Percentiles rank a stretch among this genome's conserved stretches.
These are phyloP conservation scores for Lotmaria passim DNA, from an alignment of 208 protist species.

Conservation along the genomic window DNA sequence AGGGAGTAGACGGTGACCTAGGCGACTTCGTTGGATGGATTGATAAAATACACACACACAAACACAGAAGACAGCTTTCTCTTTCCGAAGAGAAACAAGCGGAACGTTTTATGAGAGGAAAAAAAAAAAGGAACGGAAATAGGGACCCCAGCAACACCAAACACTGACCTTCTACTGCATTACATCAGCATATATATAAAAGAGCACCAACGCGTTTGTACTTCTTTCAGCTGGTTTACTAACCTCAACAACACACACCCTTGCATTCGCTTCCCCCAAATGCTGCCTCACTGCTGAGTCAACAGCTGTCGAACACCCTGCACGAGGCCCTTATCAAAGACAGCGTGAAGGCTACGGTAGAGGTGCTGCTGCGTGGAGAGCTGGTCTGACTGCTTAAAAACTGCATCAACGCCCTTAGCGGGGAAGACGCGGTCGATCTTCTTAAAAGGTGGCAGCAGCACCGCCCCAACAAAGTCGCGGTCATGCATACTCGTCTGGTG, in stretches of 20 bases:
- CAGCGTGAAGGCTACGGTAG: neutral
- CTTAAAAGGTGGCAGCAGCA: constrained; percentile 18
- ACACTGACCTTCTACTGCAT: too few relatives aligned
- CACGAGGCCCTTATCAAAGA: neutral
- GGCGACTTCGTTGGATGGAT: too few relatives aligned
- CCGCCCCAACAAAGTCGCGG: constrained; percentile 15
- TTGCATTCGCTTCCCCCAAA: neutral
- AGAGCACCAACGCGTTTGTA: too few relatives aligned
- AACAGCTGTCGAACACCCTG: constrained; percentile 10
- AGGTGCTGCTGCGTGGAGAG: neutral
- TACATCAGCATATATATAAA: too few relatives aligned
- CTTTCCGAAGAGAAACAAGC: too few relatives aligned
- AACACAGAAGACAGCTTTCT: too few relatives aligned
- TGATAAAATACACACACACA: too few relatives aligned
- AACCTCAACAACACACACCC: neutral
- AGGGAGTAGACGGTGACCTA: too few relatives aligned
- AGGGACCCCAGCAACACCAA: too few relatives aligned
- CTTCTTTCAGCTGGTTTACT: too few relatives aligned
- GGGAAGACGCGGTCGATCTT: constrained; percentile 21
- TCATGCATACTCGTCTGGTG: constrained; percentile 19
- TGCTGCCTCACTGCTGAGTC: neutral
- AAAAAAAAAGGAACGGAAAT: too few relatives aligned
- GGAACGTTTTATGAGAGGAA: too few relatives aligned
- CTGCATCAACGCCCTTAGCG: neutral
- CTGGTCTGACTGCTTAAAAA: neutral